Evolutionary conservation across 2,329 filamentous ascomycete genomes (phyloP).

Genomic region (Fusarium sterilihyphosum): DNA sequence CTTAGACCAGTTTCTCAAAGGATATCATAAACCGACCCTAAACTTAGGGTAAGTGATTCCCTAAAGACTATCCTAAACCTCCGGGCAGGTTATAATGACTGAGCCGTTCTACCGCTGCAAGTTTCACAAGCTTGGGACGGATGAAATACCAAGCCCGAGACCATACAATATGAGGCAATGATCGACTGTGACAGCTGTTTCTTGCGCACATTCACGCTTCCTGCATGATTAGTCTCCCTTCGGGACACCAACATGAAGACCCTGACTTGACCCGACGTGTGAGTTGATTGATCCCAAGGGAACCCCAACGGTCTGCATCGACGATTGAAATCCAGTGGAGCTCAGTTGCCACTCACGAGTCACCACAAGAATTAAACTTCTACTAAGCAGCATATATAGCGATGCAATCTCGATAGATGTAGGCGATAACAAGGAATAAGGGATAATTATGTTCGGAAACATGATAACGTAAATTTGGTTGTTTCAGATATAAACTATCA

Average conservation of each 20-base stretch:
- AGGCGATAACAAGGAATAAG: background rate
- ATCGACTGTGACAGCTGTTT: conserved; percentile 6
- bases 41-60: background rate
- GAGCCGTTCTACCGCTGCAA: background rate
- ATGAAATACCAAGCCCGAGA: background rate
- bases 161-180: background rate
- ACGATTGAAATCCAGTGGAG: conserved; percentile 10
- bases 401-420: background rate
- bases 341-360: conserved; percentile 1
- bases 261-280: background rate
- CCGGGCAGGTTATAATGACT: background rate
- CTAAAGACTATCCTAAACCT: background rate
- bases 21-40: background rate
- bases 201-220: conserved; percentile 1
- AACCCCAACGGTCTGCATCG: conserved; percentile 6
- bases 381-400: background rate
- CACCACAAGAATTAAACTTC: background rate
- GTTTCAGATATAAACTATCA: conserved; percentile 20
- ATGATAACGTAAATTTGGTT: conserved; percentile 17
- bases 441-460: background rate
- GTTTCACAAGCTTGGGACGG: background rate
- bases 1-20: background rate
- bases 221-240: background rate
- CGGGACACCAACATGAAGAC: background rate
- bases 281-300: conserved; percentile 8